Percentiles rank a stretch among this genome's conserved stretches.
Evolutionary conservation across 345 rosid genomes (phyloP).

Genomic region (Eutrema japonicum): DNA sequence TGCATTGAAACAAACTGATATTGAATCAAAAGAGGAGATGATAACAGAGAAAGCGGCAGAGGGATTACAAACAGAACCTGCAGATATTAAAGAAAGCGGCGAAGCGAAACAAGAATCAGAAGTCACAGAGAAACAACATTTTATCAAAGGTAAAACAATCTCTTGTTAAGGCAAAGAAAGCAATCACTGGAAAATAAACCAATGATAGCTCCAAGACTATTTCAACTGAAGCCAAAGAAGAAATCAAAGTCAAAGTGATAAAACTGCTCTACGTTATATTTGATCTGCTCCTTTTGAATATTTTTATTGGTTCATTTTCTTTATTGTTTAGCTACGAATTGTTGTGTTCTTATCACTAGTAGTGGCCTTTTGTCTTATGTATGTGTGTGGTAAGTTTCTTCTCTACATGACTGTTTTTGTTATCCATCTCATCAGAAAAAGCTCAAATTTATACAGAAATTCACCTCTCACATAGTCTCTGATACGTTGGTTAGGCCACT

Average conservation of each 20-base stretch:
- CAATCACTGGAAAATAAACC: conserved; percentile 55
- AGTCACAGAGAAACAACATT: conserved; percentile 46
- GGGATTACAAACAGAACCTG: background rate
- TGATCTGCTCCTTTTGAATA: background rate
- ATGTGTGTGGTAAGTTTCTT: background rate
- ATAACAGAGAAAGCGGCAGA: conserved; percentile 19
- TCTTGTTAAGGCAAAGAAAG: conserved; percentile 61
- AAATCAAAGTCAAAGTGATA: conserved; percentile 49
- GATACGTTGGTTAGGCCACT: too few species aligned
- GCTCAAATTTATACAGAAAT: background rate
- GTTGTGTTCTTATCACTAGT: conserved; percentile 2
- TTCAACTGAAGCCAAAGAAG: conserved; percentile 45
- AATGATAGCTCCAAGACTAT: conserved; percentile 29
- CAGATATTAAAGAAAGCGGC: conserved; percentile 36
- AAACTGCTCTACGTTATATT: background rate
- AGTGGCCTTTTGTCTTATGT: background rate
- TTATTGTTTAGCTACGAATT: background rate
- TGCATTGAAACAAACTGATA: background rate
- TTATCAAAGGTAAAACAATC: conserved; percentile 60
- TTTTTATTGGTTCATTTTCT: conserved; percentile 5
- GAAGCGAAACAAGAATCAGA: conserved; percentile 6
- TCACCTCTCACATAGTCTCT: too few species aligned
- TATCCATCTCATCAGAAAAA: background rate
- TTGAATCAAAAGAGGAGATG: conserved; percentile 17
- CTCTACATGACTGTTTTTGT: background rate